These are phyloP conservation scores for Atkinsonella texensis DNA, from an alignment of 2,329 filamentous ascomycete species.

Conservation along the genomic window DNA sequence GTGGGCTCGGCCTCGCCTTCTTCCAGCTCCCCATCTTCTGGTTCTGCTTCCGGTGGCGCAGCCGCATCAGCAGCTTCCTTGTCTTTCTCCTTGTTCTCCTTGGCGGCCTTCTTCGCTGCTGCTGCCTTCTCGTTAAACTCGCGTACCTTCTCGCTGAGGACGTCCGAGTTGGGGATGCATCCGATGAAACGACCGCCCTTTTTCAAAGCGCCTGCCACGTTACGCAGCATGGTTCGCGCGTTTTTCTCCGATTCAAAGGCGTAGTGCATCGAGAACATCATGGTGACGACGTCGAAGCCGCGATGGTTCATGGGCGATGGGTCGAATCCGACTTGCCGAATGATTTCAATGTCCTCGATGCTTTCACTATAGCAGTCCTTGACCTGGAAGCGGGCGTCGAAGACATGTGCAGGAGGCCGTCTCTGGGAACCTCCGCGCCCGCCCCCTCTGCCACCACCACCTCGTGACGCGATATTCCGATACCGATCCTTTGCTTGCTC, in stretches of 20 bases:
- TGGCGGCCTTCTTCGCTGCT: conserved; percentile 28
- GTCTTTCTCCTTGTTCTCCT: conserved; percentile 24
- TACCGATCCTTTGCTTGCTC: conserved; percentile 83
- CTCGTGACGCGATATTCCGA: conserved; percentile 53
- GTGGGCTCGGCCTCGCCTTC: conserved; percentile 51
- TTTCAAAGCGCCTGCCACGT: conserved; percentile 80
- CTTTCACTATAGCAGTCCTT: conserved; percentile 89
- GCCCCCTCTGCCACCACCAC: conserved; percentile 42
- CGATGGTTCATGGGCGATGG: conserved; percentile 58
- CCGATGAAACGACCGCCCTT: conserved; percentile 93
- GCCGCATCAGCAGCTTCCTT: conserved; percentile 1
- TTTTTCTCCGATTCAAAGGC: conserved; percentile 90
- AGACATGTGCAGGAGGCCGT: conserved; percentile 45
- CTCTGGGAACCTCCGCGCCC: conserved; percentile 38
- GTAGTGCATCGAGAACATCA: conserved; percentile 99
- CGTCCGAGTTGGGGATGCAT: conserved; percentile 92
- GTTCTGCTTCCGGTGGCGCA: conserved; percentile 15
- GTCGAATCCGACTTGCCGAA: conserved; percentile 82
- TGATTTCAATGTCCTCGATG: conserved; percentile 68
- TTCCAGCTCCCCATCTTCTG: conserved; percentile 36
- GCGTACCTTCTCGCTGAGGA: conserved; percentile 69
- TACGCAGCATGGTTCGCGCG: conserved; percentile 81
- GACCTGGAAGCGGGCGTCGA: conserved; percentile 76
- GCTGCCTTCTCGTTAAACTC: conserved; percentile 52
- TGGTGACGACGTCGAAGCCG: conserved; percentile 91